phyloP scores from a whole-genome alignment of 2,329 filamentous ascomycete species.

The Ophiostoma angusticollis region DNA sequence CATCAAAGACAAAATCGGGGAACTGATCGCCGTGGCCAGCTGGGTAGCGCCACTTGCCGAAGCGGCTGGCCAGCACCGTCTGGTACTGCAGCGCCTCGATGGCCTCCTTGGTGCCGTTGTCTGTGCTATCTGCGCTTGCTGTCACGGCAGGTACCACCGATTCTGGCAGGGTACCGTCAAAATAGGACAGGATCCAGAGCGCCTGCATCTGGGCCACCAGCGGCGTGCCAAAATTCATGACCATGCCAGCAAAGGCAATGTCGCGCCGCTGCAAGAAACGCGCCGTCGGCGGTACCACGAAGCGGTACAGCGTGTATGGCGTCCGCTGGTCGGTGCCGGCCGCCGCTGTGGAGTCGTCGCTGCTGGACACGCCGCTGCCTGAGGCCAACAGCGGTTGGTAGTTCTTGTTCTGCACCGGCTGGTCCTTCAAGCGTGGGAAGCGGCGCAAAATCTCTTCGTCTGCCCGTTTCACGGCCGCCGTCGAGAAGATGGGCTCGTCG shows the following conservation, averaged over 20 bases:
- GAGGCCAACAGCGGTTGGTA: conserved; percentile 30
- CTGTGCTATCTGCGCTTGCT: background rate
- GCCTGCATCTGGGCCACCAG: conserved; percentile 35
- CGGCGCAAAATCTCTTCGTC: conserved; percentile 40
- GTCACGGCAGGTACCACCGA: conserved; percentile 16
- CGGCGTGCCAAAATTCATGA: conserved; percentile 30
- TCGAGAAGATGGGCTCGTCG: conserved; percentile 21
- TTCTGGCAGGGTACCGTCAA: conserved; percentile 35
- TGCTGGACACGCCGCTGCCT: conserved; percentile 24
- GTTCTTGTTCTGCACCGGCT: conserved; percentile 35
- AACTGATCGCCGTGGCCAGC: conserved; percentile 48
- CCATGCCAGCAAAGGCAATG: conserved; percentile 32
- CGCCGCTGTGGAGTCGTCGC: conserved; percentile 17
- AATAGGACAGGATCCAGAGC: conserved; percentile 54
- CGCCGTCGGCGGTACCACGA: conserved; percentile 30
- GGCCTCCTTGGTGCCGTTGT: conserved; percentile 21
- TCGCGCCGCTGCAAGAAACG: conserved; percentile 26
- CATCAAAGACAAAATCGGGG: conserved; percentile 66
- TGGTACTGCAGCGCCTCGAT: conserved; percentile 35
- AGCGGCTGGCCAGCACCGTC: conserved; percentile 53
- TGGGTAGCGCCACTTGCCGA: conserved; percentile 57
- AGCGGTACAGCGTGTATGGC: conserved; percentile 32
- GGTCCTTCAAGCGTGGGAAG: conserved; percentile 40
- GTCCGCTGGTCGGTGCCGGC: conserved; percentile 23
- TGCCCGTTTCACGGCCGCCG: conserved; percentile 27